phyloP scores from a whole-genome alignment of 768 basidiomycete species.

The Mycena floridula region DNA sequence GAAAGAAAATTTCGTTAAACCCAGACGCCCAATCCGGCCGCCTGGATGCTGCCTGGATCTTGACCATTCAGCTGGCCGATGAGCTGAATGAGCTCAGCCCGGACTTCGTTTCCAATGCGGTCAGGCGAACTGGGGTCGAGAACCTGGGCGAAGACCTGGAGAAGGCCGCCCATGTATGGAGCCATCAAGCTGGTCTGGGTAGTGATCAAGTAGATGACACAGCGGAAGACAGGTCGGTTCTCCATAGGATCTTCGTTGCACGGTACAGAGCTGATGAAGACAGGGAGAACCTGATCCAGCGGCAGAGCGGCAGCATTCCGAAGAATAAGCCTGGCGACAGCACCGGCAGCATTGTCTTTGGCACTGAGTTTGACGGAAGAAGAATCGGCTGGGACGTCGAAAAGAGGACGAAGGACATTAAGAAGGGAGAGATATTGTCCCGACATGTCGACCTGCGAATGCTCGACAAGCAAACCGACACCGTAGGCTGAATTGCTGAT shows the following conservation, averaged over 20 bases:
- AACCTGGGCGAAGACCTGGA: constrained; percentile 75
- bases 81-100: constrained; percentile 69
- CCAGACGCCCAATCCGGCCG: constrained; percentile 57
- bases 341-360: constrained; percentile 94
- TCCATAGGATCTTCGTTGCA: constrained; percentile 86
- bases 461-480: constrained; percentile 83
- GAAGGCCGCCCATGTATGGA: constrained; percentile 72
- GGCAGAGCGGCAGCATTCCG: constrained; percentile 77
- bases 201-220: constrained; percentile 84
- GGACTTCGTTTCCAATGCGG: constrained; percentile 76
- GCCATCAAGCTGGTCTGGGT: constrained; percentile 64
- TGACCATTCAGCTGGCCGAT: constrained; percentile 67
- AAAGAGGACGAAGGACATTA: constrained; percentile 73
- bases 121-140: constrained; percentile 71
- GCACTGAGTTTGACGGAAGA: constrained; percentile 72
- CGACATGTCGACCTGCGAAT: constrained; percentile 76
- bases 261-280: constrained; percentile 78
- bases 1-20: constrained; percentile 20
- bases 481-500: constrained; percentile 96
- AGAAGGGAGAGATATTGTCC: constrained; percentile 78
- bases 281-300: constrained; percentile 84
- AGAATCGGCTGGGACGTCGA: constrained; percentile 58
- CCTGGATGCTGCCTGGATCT: constrained; percentile 74
- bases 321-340: constrained; percentile 81
- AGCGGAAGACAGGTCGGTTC: constrained; percentile 84